Evolutionary conservation across 768 basidiomycete species (phyloP).

Genomic region (Neoboletus magnificus): DNA sequence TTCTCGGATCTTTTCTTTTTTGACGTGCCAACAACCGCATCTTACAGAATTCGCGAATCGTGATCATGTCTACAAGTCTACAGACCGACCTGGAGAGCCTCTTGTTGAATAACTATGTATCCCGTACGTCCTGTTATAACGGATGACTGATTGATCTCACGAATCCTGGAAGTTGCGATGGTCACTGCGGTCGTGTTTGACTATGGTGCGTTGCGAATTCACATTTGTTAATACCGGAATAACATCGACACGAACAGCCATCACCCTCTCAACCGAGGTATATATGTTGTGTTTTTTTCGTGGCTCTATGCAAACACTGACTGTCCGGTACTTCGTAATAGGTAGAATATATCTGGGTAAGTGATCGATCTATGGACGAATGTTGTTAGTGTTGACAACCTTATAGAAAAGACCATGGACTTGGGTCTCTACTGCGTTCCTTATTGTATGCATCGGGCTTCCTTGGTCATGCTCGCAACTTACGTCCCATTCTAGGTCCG

Average conservation of each 20-base stretch:
- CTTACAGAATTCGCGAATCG: not conserved
- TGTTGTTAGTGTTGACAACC: not conserved
- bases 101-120: not conserved
- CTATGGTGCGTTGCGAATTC: not conserved
- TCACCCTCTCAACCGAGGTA: conserved; percentile 8
- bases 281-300: not conserved
- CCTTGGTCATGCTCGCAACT: too few relatives aligned
- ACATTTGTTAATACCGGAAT: not conserved
- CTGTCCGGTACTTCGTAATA: not conserved
- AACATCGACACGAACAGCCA: not conserved
- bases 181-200: not conserved
- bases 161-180: not conserved
- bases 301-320: not conserved
- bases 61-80: conserved; percentile 1
- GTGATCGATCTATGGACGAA: not conserved
- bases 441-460: not conserved
- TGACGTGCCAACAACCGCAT: not conserved
- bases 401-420: not conserved
- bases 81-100: not conserved
- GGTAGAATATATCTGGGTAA: conserved; percentile 9
- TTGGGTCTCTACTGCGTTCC: not conserved
- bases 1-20: not conserved
- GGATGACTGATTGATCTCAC: not conserved
- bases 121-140: not conserved
- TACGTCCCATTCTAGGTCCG: conserved; percentile 1